A percentile compares a stretch with the other conserved stretches of the same genome.
These are phyloP conservation scores for Chlamydomonas incerta DNA, from an alignment of 139 green algal species.

Conservation along the genomic window DNA sequence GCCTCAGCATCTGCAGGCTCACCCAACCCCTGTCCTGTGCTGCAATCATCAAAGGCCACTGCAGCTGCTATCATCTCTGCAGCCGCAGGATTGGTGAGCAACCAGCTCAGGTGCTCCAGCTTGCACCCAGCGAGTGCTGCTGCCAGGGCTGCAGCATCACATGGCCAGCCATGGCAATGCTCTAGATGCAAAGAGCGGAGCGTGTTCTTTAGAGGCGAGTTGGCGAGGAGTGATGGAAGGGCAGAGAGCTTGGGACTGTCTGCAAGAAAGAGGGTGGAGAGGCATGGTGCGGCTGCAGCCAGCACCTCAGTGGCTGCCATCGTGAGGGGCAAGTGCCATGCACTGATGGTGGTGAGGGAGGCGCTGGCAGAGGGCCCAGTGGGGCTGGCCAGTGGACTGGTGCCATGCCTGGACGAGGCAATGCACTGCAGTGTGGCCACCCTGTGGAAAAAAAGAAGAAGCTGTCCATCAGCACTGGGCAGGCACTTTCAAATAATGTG, in stretches of 20 bases:
- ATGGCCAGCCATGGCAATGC: background rate
- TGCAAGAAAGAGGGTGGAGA: background rate
- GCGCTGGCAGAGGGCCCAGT: too few relatives aligned
- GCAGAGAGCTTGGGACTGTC: background rate
- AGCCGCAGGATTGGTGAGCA: background rate
- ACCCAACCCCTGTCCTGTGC: too few relatives aligned
- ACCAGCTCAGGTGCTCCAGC: conserved; percentile 1
- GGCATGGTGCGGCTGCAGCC: background rate
- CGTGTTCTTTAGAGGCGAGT: background rate
- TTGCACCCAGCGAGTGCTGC: background rate
- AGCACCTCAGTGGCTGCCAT: background rate
- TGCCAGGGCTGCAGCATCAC: background rate
- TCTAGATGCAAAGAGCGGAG: background rate
- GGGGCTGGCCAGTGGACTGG: background rate
- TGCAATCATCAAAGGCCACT: background rate
- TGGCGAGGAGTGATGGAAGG: background rate
- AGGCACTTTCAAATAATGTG: too few relatives aligned
- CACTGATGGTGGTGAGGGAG: background rate
- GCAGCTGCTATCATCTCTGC: background rate
- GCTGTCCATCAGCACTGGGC: too few relatives aligned
- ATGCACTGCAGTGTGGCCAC: background rate
- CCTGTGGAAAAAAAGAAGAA: background rate
- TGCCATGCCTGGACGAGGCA: background rate
- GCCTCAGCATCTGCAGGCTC: too few relatives aligned
- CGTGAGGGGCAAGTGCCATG: background rate